Conservation (phyloP, 148 eudicot species). For the Oxyria digyna region DNA sequence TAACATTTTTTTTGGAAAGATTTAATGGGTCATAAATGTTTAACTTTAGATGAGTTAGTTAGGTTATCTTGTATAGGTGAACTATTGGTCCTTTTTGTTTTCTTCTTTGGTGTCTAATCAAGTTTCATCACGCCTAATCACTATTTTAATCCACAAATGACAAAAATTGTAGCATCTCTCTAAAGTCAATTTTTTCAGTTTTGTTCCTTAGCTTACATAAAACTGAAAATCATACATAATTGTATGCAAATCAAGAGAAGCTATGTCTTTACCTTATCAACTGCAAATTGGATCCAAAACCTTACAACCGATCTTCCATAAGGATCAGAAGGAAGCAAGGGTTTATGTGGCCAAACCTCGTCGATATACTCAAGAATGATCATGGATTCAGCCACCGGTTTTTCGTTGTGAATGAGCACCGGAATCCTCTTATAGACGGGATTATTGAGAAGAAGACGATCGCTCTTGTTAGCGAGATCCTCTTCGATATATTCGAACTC, state of each 20-base stretch:
- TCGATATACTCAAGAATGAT: slow-evolving; percentile 21
- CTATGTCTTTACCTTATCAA: slow-evolving; percentile 8
- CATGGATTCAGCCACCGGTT: slow-evolving; percentile 18
- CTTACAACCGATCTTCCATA: slow-evolving; percentile 10
- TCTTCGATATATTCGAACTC: slow-evolving; percentile 12
- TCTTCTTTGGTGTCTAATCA: no score
- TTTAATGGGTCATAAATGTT: no score
- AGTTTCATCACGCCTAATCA: neutral
- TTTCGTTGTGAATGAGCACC: slow-evolving; percentile 15
- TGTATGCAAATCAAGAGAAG: neutral
- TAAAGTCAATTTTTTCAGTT: neutral
- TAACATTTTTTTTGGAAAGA: no score
- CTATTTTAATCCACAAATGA: neutral
- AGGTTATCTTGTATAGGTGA: neutral
- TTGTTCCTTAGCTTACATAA: no score
- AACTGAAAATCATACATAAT: no score
- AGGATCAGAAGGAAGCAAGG: slow-evolving; percentile 20
- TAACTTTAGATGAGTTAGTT: no score
- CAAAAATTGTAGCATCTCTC: neutral
- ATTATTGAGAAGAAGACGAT: slow-evolving; percentile 12
- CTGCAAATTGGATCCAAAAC: slow-evolving; percentile 23
- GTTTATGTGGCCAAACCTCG: slow-evolving; percentile 19
- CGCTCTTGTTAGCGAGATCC: slow-evolving; percentile 16
- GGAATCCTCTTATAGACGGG: slow-evolving; percentile 19
- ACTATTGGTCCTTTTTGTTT: no score